Base-by-base conservation (phyloP, 805 yeast genomes). In the Cyberlindnera americana region DNA sequence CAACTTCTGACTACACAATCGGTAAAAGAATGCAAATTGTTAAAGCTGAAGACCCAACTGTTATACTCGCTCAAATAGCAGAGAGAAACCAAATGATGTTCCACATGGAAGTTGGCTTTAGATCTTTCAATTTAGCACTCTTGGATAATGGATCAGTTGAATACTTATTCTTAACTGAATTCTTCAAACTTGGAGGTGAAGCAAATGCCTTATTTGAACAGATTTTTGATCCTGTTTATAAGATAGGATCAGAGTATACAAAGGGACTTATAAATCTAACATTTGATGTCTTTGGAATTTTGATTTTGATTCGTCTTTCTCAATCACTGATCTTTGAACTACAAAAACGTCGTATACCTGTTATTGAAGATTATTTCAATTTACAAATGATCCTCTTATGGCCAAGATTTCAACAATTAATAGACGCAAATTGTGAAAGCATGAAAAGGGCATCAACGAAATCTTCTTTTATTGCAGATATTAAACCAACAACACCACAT, bases 41-140 rank as follows among this genome's bases (percentile, higher is more conserved):
- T 15, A 63, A 68, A 3, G 69, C 71, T 11, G 72, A 71, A 25
- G 80, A 76, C 46, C 74, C 76, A 34, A 69, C 83, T 1, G 90
- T 83, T 0, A 77, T 89, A 66, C 77, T 84, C 5, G 86, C 90
- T 1, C 90, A 84, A 54, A 84, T 87, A 25, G 95, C 96, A 0
- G 96, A 89, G 59, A 74, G 81, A 13, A 81, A 80, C 38, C 78
- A 80, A 4, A 68, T 73, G 46, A 66, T 72, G 13, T 79, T 81
- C 52, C 78, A 83, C 76, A 65, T 84, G 40, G 97, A 89, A 52
- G 74, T 74, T 38, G 80, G 84, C 0, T 87, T 80, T 59, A 69
- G 82, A 43, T 84, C 83, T 52, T 79, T 87, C 65, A 79, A 80
- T 47, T 60, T 79, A 24, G 90, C 95, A 1, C 55, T 89, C 8